Conservation (phyloP, 768 basidiomycete genomes). For the Tylopilus intermedius region DNA sequence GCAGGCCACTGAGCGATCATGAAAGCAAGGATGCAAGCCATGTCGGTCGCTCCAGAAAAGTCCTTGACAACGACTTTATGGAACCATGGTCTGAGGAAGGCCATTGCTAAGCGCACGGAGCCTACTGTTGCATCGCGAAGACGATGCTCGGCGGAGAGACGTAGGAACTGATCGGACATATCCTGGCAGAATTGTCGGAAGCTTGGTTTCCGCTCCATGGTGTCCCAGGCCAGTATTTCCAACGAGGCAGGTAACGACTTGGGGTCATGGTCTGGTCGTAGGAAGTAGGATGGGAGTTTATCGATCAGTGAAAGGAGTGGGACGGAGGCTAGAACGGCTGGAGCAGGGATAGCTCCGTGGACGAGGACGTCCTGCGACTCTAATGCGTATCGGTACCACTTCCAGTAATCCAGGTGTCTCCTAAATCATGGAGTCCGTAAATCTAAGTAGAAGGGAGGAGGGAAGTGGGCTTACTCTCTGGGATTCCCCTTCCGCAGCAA, state of each 20-base stretch:
- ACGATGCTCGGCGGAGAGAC: conserved; percentile 48
- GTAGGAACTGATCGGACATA: conserved; percentile 59
- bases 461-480: conserved; percentile 46
- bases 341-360: conserved; percentile 59
- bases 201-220: conserved; percentile 51
- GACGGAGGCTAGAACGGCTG: conserved; percentile 64
- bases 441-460: background rate
- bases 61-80: conserved; percentile 43
- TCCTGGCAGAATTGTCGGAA: conserved; percentile 70
- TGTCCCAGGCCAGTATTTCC: conserved; percentile 49
- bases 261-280: conserved; percentile 31
- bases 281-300: conserved; percentile 70
- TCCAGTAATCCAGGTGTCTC: conserved; percentile 61
- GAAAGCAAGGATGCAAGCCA: conserved; percentile 41
- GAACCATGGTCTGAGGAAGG: conserved; percentile 69
- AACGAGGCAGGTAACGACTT: conserved; percentile 31
- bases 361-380: conserved; percentile 76
- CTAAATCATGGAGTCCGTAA: conserved; percentile 29
- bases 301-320: conserved; percentile 61
- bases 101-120: conserved; percentile 62
- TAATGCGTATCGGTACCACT: conserved; percentile 69
- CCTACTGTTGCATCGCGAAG: conserved; percentile 63
- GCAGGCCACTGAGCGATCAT: conserved; percentile 63
- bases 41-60: conserved; percentile 34
- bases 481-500: conserved; percentile 49